Evolutionary conservation across 495 filamentous ascomycete species (phyloP), one percentile per base, ranked within the genome.

Genomic region (Penicillium odoratum): DNA sequence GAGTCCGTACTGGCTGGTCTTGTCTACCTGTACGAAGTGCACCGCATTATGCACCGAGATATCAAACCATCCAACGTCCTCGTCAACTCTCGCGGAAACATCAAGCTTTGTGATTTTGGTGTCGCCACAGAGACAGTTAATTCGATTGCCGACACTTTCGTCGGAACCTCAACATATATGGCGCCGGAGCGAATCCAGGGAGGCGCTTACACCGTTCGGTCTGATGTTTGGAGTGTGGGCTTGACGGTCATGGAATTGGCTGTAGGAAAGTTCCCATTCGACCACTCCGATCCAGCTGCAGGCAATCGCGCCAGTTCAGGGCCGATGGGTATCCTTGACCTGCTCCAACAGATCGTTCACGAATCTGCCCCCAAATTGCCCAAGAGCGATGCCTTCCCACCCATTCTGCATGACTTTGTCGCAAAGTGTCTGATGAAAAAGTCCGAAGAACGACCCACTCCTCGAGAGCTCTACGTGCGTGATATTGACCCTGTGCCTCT

Each of bases 101-200:
- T 98, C 79, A 98, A 98, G 74, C 83, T 98, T 6, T 98, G 95
- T 73, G 94, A 98, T 69, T 98, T 98, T 70, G 94, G 94, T 49
- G 94, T 98, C 11, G 96, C 92, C 7, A 93, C 92, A 55, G 94
- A 98, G 75, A 84, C 97, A 3, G 90, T 96, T 63, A 97, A 97
- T 73, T 97, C 93, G 10, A 90, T 98, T 53, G 94, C 94, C 51
- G 91, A 97, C 71, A 98, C 94, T 1, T 98, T 98, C 61, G 94
- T 98, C 7, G 94, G 94, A 28, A 98, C 94, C 7, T 97, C 93
- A 5, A 98, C 94, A 48, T 98, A 98, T 74, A 98, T 98, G 94
- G 94, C 94, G 0, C 94, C 94, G 0, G 94, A 98, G 74, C 87
- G 94, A 68, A 98, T 98, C 59, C 91, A 97, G 68, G 94, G 94